Evolutionary conservation across 345 rosid species (phyloP).

Genomic region (Brassica cretica): DNA sequence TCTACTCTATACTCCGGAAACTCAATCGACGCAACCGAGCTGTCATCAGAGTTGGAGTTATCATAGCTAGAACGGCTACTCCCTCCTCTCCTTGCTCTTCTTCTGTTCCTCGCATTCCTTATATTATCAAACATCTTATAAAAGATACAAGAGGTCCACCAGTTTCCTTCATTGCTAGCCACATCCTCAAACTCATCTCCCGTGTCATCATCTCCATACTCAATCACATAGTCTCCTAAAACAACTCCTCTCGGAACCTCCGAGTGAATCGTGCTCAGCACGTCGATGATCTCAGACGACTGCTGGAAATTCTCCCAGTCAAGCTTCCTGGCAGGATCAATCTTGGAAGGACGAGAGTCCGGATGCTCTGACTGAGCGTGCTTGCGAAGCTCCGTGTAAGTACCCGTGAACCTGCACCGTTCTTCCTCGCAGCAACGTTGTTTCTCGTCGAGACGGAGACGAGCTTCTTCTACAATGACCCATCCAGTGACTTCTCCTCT

Average conservation of each 20-base stretch:
- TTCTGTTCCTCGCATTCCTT: constrained; percentile 81
- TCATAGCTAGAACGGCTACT: constrained; percentile 64
- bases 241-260: constrained; percentile 95
- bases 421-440: constrained; percentile 82
- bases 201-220: constrained; percentile 76
- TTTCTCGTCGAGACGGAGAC: constrained; percentile 68
- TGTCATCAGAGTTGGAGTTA: constrained; percentile 83
- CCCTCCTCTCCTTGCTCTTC: constrained; percentile 91
- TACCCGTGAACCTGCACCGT: constrained; percentile 61
- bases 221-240: constrained; percentile 95
- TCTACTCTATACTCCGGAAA: constrained; percentile 79
- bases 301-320: constrained; percentile 99
- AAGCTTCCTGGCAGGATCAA: constrained; percentile 86
- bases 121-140: constrained; percentile 87
- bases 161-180: constrained; percentile 68
- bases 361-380: constrained; percentile 86
- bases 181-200: constrained; percentile 91
- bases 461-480: constrained; percentile 70
- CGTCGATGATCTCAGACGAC: constrained; percentile 91
- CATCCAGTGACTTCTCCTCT: constrained; percentile 95
- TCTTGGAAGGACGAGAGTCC: constrained; percentile 80
- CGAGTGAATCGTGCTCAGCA: constrained; percentile 93
- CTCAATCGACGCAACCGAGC: constrained; percentile 83
- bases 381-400: constrained; percentile 58
- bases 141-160: constrained; percentile 97